Base-by-base conservation (phyloP, 306 rosid genomes). In the Citrullus colocynthis region DNA sequence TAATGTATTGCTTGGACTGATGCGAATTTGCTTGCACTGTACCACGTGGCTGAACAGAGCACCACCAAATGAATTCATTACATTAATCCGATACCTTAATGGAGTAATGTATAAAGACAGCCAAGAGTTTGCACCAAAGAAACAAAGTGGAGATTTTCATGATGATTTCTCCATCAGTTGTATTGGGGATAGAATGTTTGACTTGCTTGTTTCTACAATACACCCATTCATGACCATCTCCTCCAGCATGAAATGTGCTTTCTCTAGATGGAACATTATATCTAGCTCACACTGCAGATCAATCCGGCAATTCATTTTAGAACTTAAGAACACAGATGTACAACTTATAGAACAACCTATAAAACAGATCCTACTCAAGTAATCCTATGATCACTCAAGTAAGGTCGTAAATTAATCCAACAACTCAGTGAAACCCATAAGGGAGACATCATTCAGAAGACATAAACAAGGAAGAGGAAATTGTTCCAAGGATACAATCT, bases 151-250 rank as follows among this genome's bases (percentile, higher is more conserved):
- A 72, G 32, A n/a, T 12, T n/a, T 80, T 89, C 81, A 90, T 32
- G 87, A 89, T 28, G 89, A 20, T 85, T 94, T 91, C 76, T 94
- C 98, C 93, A 91, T 94, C 84, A 94, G 91, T 80, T 91, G 97
- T 73, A 94, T 94, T 39, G 97, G 98, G 55, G 97, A 82, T 83
- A 94, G 79, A 82, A 94, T 91, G 76, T 72, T 72, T 24, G 60
- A 49, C 77, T 72, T 72, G 77, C 77, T 72, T 49, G 77, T 72
- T 86, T 95, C 97, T 75, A 95, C 93, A 54, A 95, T 49, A 78
- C 96, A 92, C 28, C 97, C 97, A 79, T 92, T 95, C 97, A 95
- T 90, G 80, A 95, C 97, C 97, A 95, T 92, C 82, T 92, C 97
- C 86, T 95, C 99, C 86, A 95, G 85, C 97, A 92, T 90, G 91